These are phyloP conservation scores for Candida albicans DNA, from an alignment of 1,139 yeast genomes.

Conservation along the genomic window DNA sequence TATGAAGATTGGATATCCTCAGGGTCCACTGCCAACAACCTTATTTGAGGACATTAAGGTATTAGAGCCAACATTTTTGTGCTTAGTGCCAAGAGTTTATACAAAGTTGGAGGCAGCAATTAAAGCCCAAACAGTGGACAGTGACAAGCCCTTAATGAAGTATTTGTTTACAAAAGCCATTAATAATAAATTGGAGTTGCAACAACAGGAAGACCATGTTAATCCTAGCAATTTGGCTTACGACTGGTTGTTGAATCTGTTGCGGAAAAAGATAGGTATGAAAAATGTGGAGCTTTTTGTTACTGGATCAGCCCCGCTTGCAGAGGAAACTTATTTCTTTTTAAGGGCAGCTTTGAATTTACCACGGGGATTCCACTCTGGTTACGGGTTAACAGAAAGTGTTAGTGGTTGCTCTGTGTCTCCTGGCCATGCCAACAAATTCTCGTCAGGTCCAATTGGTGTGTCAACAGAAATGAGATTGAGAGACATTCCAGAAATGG, in stretches of 20 bases:
- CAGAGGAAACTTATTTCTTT: slow-evolving; percentile 40
- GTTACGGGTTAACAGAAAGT: slow-evolving; percentile 48
- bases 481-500: slow-evolving; percentile 41
- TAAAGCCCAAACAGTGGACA: slow-evolving; percentile 42
- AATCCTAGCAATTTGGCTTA: slow-evolving; percentile 25
- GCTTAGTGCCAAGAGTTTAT: slow-evolving; percentile 41
- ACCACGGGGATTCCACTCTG: slow-evolving; percentile 35
- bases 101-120: slow-evolving; percentile 47
- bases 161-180: slow-evolving; percentile 29
- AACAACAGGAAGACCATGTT: slow-evolving; percentile 16
- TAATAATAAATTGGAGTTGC: slow-evolving; percentile 31
- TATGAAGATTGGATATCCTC: slow-evolving; percentile 42
- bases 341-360: slow-evolving; percentile 38
- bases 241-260: slow-evolving; percentile 27
- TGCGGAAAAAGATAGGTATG: slow-evolving; percentile 38
- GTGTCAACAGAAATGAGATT: slow-evolving; percentile 36
- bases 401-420: slow-evolving; percentile 39
- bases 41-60: slow-evolving; percentile 38
- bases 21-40: slow-evolving; percentile 34
- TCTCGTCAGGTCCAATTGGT: slow-evolving; percentile 39
- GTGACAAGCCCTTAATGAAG: slow-evolving; percentile 33
- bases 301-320: slow-evolving; percentile 47
- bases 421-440: slow-evolving; percentile 34
- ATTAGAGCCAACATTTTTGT: slow-evolving; percentile 36
- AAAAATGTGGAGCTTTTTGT: slow-evolving; percentile 26